A percentile compares a stretch with the other conserved stretches of the same genome.
phyloP scores from a whole-genome alignment of 2,329 filamentous ascomycete genomes.

The Camptophora hylomeconis region DNA sequence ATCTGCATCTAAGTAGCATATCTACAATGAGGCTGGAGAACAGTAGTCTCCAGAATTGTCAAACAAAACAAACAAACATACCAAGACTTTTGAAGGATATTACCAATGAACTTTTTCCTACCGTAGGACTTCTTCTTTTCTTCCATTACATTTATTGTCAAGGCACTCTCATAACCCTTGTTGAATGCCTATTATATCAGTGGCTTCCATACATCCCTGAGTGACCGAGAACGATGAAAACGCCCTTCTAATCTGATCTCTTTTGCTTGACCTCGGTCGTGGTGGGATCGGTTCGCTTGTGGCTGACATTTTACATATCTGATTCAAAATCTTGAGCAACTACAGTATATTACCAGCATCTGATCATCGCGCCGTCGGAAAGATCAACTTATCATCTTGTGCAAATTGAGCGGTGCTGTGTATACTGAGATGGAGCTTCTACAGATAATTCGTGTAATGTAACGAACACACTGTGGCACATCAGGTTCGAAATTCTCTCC shows the following conservation, averaged over 20 bases:
- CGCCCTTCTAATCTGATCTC: conserved; percentile 12
- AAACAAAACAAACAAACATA: not conserved
- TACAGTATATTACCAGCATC: not conserved
- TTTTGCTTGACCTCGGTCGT: conserved; percentile 6
- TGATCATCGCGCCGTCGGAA: not conserved
- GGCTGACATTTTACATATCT: conserved; percentile 8
- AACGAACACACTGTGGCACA: no score
- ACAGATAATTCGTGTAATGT: no score
- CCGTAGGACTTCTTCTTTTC: not conserved
- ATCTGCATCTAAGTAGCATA: no score
- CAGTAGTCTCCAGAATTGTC: no score
- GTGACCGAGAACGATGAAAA: conserved; percentile 8
- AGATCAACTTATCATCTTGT: not conserved
- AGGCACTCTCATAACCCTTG: conserved; percentile 13
- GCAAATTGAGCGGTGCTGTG: not conserved
- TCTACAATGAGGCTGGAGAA: no score
- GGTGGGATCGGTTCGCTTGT: conserved; percentile 13
- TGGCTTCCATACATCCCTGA: conserved; percentile 14
- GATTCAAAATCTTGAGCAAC: not conserved
- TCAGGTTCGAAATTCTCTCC: not conserved
- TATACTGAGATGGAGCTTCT: not conserved
- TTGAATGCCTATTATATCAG: conserved; percentile 9
- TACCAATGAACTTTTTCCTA: not conserved
- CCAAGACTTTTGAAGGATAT: not conserved
- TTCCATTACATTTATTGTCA: conserved; percentile 9